Conservation (phyloP, 2,329 filamentous ascomycete species). For the Colletotrichum paranaense region DNA sequence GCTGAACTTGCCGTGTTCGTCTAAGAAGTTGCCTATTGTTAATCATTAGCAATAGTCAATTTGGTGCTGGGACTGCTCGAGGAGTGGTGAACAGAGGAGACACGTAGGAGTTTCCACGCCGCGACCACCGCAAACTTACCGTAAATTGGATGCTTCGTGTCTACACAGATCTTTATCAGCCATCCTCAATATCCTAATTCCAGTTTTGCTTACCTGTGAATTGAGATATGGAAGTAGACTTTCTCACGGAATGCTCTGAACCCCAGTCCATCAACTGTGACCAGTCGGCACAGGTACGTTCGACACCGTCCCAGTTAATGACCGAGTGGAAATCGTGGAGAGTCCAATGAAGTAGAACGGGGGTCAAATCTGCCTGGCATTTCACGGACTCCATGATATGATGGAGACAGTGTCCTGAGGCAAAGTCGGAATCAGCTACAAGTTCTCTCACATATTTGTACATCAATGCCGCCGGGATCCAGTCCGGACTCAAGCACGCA, state of each 20-base stretch:
- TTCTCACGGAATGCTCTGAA: neutral
- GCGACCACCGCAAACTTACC: neutral
- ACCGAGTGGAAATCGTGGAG: neutral
- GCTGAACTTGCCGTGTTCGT: neutral
- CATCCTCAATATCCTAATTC: too few relatives aligned
- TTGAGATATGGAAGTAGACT: neutral
- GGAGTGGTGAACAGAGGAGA: neutral
- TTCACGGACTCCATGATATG: neutral
- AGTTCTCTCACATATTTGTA: neutral
- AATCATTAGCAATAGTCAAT: neutral
- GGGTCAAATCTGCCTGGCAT: neutral
- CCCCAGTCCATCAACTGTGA: neutral
- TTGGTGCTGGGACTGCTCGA: neutral
- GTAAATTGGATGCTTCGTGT: neutral
- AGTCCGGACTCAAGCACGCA: neutral
- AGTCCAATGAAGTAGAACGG: neutral
- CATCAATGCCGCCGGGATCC: too few relatives aligned
- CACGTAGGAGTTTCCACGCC: neutral
- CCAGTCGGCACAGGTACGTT: neutral
- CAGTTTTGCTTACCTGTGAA: neutral
- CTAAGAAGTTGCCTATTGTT: neutral
- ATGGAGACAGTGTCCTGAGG: neutral
- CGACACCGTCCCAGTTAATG: neutral
- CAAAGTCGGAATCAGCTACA: neutral
- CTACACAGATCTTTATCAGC: neutral